A percentile compares a stretch with the other conserved stretches of the same genome.
These are phyloP conservation scores for Epichloe sp. DNA, from an alignment of 2,329 filamentous ascomycete species.

Conservation along the genomic window DNA sequence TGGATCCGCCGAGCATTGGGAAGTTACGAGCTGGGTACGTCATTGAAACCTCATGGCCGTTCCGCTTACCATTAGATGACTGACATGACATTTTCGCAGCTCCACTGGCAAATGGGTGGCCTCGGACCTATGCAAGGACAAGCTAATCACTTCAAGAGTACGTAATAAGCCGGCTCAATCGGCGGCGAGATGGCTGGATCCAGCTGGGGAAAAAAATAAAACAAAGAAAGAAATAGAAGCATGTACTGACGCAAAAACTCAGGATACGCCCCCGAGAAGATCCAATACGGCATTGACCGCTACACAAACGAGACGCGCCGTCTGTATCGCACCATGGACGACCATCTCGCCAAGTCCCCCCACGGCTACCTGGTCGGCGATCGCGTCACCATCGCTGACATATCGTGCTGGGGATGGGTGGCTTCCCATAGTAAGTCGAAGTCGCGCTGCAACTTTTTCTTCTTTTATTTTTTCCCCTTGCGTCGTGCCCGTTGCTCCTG, in stretches of 20 bases:
- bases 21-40: conserved; percentile 63
- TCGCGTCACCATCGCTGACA: conserved; percentile 62
- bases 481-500: not conserved
- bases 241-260: not conserved
- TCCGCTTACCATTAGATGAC: not conserved
- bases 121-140: conserved; percentile 73
- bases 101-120: conserved; percentile 67
- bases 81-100: conserved; percentile 16
- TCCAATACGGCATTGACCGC: conserved; percentile 69
- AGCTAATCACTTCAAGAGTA: conserved; percentile 68
- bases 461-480: not conserved
- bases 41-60: not conserved
- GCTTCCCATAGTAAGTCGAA: conserved; percentile 30
- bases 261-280: conserved; percentile 65
- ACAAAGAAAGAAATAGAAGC: not conserved
- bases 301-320: conserved; percentile 77
- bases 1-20: conserved; percentile 62
- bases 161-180: conserved; percentile 7
- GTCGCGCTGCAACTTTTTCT: not conserved
- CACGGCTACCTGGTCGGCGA: conserved; percentile 53
- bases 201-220: not conserved
- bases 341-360: conserved; percentile 45
- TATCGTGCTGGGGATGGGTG: conserved; percentile 72
- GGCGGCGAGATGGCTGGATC: too few relatives aligned
- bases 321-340: conserved; percentile 66